Evolutionary conservation across 106 monocot genomes (phyloP), one percentile per base, ranked within the genome.

Genomic region (Dendrobium catenatum): DNA sequence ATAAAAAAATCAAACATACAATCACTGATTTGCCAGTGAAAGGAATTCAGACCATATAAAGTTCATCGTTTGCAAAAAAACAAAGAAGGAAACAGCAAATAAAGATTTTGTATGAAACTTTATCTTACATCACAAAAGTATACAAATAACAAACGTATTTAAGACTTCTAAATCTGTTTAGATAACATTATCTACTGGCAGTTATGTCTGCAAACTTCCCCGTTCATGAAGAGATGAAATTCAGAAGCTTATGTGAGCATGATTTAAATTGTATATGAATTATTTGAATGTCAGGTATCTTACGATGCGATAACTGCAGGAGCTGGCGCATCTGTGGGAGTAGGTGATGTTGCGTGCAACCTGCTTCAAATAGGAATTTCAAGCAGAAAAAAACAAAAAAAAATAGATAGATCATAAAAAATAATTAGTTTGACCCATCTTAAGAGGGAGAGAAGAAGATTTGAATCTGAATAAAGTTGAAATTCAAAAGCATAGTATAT

Each of bases 221-320:
- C 13, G 13, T 51, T 51, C 51, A 11, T 15, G 51, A 13, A 13
- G 15, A 51, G 16, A 51, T 51, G 51, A 51, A 51, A 51, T 51
- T 51, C 13, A 51, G 51, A 13, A 51, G 51, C 51, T 0, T 51
- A 1, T 15, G 13, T 2, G 2, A 51, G 51, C 51, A 51, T 13
- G 13, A 51, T 66, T 70, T 37, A 0, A 42, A 76, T 51, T 51
- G 10, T 13, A 51, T 51, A 51, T 51, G 15, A 51, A 51, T 51
- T 51, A 51, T 51, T 51, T 51, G 51, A 51, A 51, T 51, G 10
- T 51, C 51, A 15, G 13, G 22, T 51, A 76, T 26, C 76, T 47
- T 76, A 76, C 76, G 76, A 76, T 48, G 76, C 46, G 3, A 10
- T 26, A 76, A 76, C 48, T 15, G 49, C 48, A 51, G 76, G 18